phyloP scores from a whole-genome alignment of 2,329 filamentous ascomycete genomes.

The Botrytis aclada region DNA sequence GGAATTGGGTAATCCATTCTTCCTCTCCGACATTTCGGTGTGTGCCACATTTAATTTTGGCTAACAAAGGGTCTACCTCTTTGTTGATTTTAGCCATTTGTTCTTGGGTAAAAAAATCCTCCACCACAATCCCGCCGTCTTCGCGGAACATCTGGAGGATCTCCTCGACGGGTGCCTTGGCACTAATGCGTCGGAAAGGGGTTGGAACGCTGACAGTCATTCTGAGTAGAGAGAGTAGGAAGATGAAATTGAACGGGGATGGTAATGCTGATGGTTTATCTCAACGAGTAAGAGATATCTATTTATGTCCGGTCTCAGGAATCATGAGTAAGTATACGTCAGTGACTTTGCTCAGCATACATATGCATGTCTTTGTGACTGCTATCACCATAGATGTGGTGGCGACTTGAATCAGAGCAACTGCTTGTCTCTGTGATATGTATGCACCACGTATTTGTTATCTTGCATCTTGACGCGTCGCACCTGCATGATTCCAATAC shows the following conservation, averaged over 20 bases:
- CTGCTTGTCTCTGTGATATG: background rate
- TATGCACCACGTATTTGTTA: background rate
- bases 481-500: background rate
- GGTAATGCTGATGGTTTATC: background rate
- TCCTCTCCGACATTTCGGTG: background rate
- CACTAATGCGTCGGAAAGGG: background rate
- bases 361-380: background rate
- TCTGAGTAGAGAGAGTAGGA: background rate
- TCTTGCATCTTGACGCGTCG: background rate
- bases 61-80: background rate
- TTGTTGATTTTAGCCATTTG: background rate
- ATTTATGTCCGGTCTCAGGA: background rate
- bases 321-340: background rate
- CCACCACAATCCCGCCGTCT: background rate
- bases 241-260: background rate
- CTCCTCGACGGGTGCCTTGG: background rate
- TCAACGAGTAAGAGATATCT: background rate
- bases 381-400: background rate
- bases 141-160: background rate
- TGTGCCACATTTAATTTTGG: background rate
- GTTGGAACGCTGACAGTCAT: background rate
- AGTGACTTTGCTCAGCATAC: background rate
- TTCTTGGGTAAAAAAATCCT: background rate
- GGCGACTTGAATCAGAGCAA: background rate
- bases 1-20: background rate